Percentiles rank a stretch among this genome's conserved stretches.
These are phyloP conservation scores for Leptoxyphium fumago DNA, from an alignment of 2,329 filamentous ascomycete genomes.

Conservation along the genomic window DNA sequence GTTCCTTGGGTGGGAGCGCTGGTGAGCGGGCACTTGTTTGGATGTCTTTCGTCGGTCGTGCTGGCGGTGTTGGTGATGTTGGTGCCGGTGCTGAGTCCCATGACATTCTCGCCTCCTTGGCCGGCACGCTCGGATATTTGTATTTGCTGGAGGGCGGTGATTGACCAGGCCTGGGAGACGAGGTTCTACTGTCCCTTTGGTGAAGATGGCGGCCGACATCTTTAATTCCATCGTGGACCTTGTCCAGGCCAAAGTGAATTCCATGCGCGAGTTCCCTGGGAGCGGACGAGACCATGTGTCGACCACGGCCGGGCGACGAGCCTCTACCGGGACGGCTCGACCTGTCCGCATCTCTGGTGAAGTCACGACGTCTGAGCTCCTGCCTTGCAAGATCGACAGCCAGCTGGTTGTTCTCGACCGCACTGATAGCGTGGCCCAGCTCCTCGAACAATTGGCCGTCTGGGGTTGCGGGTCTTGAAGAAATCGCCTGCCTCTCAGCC, in stretches of 20 bases:
- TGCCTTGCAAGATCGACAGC: conserved; percentile 62
- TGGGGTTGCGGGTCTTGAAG: not conserved
- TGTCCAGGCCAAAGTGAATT: not conserved
- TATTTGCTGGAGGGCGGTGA: conserved; percentile 2
- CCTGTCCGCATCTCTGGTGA: not conserved
- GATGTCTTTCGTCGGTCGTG: conserved; percentile 16
- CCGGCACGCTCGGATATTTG: conserved; percentile 31
- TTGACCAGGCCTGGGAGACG: conserved; percentile 1
- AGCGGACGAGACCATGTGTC: not conserved
- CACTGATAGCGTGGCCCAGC: conserved; percentile 37
- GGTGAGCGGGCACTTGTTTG: conserved; percentile 11
- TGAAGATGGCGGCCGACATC: conserved; percentile 12
- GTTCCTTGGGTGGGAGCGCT: conserved; percentile 15
- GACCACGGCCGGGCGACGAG: not conserved
- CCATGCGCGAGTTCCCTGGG: not conserved
- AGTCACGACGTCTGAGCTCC: conserved; percentile 50
- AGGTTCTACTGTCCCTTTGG: conserved; percentile 1
- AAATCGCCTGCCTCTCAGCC: conserved; percentile 6
- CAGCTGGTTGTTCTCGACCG: conserved; percentile 56
- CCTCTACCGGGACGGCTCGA: not conserved
- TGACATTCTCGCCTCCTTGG: conserved; percentile 22
- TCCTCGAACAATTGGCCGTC: not conserved
- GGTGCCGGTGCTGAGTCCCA: conserved; percentile 15
- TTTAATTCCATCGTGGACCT: conserved; percentile 9
- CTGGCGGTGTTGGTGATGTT: conserved; percentile 9